A percentile compares a stretch with the other conserved stretches of the same genome.
phyloP scores from a whole-genome alignment of 2,329 filamentous ascomycete genomes.

The Mycogone perniciosa region DNA sequence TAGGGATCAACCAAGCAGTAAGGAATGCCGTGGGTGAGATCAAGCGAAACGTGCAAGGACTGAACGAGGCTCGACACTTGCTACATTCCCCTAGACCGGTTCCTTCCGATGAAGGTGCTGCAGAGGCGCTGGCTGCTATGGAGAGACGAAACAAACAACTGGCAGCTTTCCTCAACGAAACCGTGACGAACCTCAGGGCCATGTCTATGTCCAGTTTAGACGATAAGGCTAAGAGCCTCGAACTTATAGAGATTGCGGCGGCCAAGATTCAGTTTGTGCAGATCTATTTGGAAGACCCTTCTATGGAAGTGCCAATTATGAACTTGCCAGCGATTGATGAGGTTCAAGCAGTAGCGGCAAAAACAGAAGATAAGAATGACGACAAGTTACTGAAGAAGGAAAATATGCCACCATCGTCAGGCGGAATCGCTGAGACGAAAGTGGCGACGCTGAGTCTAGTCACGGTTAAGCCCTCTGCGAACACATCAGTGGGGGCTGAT shows the following conservation, averaged over 20 bases:
- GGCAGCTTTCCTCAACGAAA: constrained; percentile 61
- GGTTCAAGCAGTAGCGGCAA: not conserved
- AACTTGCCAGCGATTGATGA: not conserved
- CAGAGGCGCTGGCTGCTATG: constrained; percentile 41
- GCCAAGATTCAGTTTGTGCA: constrained; percentile 62
- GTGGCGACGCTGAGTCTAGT: no score
- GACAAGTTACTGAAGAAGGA: not conserved
- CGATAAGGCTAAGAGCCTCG: constrained; percentile 43
- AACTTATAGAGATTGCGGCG: constrained; percentile 51
- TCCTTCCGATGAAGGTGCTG: constrained; percentile 29
- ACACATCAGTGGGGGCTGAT: not conserved
- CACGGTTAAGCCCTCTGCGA: no score
- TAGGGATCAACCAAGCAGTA: constrained; percentile 74
- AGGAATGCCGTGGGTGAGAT: constrained; percentile 78
- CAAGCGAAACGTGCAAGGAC: constrained; percentile 63
- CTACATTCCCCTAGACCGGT: constrained; percentile 32
- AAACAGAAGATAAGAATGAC: not conserved
- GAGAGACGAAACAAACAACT: constrained; percentile 62
- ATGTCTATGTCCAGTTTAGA: constrained; percentile 46
- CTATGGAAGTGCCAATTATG: constrained; percentile 39
- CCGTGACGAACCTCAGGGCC: constrained; percentile 56
- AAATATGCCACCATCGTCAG: not conserved
- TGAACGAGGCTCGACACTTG: constrained; percentile 50
- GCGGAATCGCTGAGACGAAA: no score
- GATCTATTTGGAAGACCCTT: constrained; percentile 53